A percentile compares a stretch with the other conserved stretches of the same genome.
These are phyloP conservation scores for Xylaria acuta DNA, from an alignment of 495 filamentous ascomycete genomes.

Conservation along the genomic window DNA sequence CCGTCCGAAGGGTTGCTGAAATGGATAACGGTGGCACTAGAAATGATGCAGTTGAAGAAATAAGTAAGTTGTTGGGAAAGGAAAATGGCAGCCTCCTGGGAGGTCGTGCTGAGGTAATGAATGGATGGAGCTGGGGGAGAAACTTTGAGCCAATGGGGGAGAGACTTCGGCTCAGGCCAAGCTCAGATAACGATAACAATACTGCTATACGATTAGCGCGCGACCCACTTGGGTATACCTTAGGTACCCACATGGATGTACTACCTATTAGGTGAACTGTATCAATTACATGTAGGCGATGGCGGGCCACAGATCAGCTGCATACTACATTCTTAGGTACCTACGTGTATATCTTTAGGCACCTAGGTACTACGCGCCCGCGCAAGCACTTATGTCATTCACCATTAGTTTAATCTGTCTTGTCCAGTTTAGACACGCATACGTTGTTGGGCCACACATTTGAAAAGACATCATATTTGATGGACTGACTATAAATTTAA, in stretches of 20 bases:
- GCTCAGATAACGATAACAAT: constrained; percentile 12
- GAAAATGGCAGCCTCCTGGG: constrained; percentile 30
- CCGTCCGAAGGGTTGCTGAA: neutral
- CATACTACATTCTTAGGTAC: no score
- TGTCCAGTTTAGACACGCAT: neutral
- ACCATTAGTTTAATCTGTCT: neutral
- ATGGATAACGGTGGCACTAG: neutral
- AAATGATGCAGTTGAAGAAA: constrained; percentile 8
- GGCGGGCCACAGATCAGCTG: no score
- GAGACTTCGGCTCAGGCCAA: constrained; percentile 8
- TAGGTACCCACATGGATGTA: no score
- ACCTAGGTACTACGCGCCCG: no score
- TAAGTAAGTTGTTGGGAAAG: constrained; percentile 15
- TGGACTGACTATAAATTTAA: no score
- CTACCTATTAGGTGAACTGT: no score
- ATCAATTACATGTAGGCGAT: no score
- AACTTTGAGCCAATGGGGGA: constrained; percentile 32
- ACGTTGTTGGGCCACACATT: no score
- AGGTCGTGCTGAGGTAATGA: constrained; percentile 23
- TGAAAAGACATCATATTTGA: no score
- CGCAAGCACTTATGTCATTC: neutral
- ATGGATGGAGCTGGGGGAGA: constrained; percentile 22
- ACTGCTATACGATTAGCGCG: neutral
- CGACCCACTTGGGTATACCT: neutral
- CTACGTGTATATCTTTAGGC: no score